Evolutionary conservation across 2,329 filamentous ascomycete genomes (phyloP).

Genomic region (Grosmannia huntii): DNA sequence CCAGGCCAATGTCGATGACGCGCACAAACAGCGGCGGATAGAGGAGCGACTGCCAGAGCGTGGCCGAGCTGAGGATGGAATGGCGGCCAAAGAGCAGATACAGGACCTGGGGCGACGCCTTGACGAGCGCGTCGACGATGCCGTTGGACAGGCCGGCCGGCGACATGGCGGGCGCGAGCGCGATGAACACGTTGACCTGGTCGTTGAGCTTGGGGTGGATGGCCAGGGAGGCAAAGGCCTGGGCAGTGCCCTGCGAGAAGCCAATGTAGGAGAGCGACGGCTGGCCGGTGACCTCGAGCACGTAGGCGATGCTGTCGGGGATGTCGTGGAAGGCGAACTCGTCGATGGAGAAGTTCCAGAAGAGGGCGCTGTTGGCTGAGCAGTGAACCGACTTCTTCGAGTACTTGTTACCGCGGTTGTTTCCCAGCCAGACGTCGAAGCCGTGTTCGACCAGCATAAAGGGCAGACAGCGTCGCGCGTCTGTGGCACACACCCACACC

Average conservation of each 20-base stretch:
- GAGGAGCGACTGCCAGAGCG: constrained; percentile 93
- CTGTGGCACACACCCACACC: constrained; percentile 90
- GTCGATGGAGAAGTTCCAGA: constrained; percentile 98
- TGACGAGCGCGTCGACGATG: constrained; percentile 84
- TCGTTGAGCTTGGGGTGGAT: constrained; percentile 87
- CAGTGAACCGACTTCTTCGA: constrained; percentile 80
- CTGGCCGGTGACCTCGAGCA: constrained; percentile 71
- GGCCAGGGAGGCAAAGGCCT: constrained; percentile 86
- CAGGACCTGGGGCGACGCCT: constrained; percentile 81
- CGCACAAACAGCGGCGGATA: constrained; percentile 90
- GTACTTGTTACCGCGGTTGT: constrained; percentile 98
- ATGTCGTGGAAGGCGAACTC: constrained; percentile 98
- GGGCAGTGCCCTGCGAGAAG: constrained; percentile 93
- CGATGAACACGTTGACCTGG: constrained; percentile 92
- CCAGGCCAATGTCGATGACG: constrained; percentile 68
- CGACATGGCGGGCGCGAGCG: constrained; percentile 90
- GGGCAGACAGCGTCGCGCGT: constrained; percentile 72
- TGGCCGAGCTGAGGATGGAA: constrained; percentile 82
- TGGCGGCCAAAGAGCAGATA: constrained; percentile 87
- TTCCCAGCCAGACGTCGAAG: constrained; percentile 96
- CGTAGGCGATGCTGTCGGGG: constrained; percentile 84
- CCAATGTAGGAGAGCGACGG: constrained; percentile 87
- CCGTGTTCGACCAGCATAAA: constrained; percentile 82
- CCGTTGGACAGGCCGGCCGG: constrained; percentile 82
- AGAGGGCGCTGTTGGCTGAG: constrained; percentile 61